Percentiles rank a stretch among this genome's conserved stretches.
Evolutionary conservation across 129 eudicot species (phyloP).

Genomic region (Artemisia tridentata): DNA sequence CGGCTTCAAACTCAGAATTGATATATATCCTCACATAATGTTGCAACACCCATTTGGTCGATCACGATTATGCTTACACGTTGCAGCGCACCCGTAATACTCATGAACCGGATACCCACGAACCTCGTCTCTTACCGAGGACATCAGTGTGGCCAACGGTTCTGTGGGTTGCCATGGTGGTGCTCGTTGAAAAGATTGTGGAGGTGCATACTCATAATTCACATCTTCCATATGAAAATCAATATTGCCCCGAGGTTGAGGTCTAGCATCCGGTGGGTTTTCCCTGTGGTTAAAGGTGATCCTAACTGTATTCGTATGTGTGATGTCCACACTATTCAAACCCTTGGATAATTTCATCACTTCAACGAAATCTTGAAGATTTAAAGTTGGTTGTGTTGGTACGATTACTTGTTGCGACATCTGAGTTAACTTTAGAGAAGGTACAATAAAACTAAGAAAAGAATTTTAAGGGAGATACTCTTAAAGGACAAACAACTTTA

Average conservation of each 20-base stretch:
- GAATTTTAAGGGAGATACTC: too few relatives aligned
- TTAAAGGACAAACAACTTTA: not conserved
- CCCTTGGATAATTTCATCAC: not conserved
- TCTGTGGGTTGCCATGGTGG: conserved; percentile 17
- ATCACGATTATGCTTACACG: not conserved
- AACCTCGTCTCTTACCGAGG: not conserved
- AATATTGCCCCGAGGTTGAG: not conserved
- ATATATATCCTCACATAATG: not conserved
- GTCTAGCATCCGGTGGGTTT: not conserved
- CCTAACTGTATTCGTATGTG: not conserved
- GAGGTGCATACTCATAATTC: conserved; percentile 6
- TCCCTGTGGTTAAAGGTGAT: conserved; percentile 7
- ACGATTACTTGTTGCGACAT: not conserved
- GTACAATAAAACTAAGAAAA: too few relatives aligned
- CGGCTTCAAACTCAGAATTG: not conserved
- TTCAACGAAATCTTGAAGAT: conserved; percentile 1
- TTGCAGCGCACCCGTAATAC: not conserved
- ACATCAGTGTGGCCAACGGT: conserved; percentile 14
- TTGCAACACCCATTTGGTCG: conserved; percentile 12
- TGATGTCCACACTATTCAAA: conserved; percentile 23
- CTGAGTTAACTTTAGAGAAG: conserved; percentile 3
- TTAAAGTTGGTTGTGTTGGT: conserved; percentile 1
- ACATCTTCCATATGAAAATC: not conserved
- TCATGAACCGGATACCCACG: conserved; percentile 12
- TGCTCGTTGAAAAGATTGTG: conserved; percentile 2